Percentiles rank a stretch among this genome's conserved stretches.
These are phyloP conservation scores for Didymosphaeria variabile DNA, from an alignment of 2,329 filamentous ascomycete genomes.

Conservation along the genomic window DNA sequence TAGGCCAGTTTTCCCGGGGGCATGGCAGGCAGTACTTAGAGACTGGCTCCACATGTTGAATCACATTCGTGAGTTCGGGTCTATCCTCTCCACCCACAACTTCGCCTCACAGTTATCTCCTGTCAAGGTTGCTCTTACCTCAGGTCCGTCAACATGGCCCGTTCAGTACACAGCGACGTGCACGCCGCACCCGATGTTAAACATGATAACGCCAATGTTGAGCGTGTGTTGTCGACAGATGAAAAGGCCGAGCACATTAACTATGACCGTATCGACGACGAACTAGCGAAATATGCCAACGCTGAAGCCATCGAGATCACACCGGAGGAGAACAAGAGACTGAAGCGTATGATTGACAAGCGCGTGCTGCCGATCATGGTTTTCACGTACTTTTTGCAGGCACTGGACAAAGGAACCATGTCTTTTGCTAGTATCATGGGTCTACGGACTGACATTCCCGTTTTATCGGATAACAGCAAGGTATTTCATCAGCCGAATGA, in stretches of 20 bases:
- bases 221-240: slow-evolving; percentile 59
- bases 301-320: slow-evolving; percentile 64
- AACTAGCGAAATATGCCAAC: slow-evolving; percentile 74
- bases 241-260: slow-evolving; percentile 64
- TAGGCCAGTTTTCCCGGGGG: slow-evolving; percentile 6
- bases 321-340: slow-evolving; percentile 66
- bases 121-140: slow-evolving; percentile 15
- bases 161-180: slow-evolving; percentile 28
- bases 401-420: slow-evolving; percentile 73
- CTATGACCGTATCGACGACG: slow-evolving; percentile 70
- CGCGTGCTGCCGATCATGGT: slow-evolving; percentile 77
- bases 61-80: slow-evolving; percentile 28
- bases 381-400: slow-evolving; percentile 74
- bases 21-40: slow-evolving; percentile 11
- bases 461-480: slow-evolving; percentile 36
- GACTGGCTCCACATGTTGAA: slow-evolving; percentile 14
- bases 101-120: slow-evolving; percentile 21
- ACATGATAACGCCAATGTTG: slow-evolving; percentile 56
- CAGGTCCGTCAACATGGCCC: slow-evolving; percentile 31
- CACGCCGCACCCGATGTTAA: slow-evolving; percentile 33
- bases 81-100: slow-evolving; percentile 20
- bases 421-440: slow-evolving; percentile 71
- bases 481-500: slow-evolving; percentile 18
- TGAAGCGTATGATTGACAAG: slow-evolving; percentile 72
- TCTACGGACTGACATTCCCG: slow-evolving; percentile 55